Percentiles rank a stretch among this genome's conserved stretches.
Conservation (phyloP, 225 moss, liverwort and hornwort genomes). For the Ulota crispa region DNA sequence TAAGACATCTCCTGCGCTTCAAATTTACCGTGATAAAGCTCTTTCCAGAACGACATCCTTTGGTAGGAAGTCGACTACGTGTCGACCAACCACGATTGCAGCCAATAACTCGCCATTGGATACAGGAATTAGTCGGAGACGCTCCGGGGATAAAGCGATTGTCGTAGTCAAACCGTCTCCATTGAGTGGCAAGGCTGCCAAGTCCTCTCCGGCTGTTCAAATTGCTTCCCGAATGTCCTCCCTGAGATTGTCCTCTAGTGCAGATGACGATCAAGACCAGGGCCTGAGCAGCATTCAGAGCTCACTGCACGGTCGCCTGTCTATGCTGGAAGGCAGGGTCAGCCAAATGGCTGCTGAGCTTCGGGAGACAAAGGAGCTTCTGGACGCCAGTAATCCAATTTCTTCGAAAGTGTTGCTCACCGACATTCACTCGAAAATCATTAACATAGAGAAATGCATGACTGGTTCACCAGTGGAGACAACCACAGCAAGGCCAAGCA, state of each 20-base stretch:
- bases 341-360: conserved; percentile 95
- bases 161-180: conserved; percentile 27
- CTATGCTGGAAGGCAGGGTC: conserved; percentile 82
- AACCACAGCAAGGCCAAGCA: conserved; percentile 2
- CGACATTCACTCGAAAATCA: conserved; percentile 82
- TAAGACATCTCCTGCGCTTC: conserved; percentile 39
- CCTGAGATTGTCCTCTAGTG: conserved; percentile 17
- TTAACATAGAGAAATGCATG: conserved; percentile 84
- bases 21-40: conserved; percentile 47
- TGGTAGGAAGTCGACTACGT: neutral
- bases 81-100: conserved; percentile 17
- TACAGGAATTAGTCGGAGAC: conserved; percentile 25
- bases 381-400: conserved; percentile 84
- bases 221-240: conserved; percentile 2
- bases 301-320: conserved; percentile 74
- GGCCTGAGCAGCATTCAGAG: conserved; percentile 56
- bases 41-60: conserved; percentile 15
- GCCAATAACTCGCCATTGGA: conserved; percentile 24
- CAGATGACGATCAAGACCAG: conserved; percentile 23
- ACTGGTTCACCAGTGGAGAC: conserved; percentile 43
- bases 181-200: conserved; percentile 9
- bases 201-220: conserved; percentile 16
- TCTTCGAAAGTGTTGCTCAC: conserved; percentile 81
- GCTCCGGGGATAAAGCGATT: conserved; percentile 33
- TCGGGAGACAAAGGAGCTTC: conserved; percentile 82